Evolutionary conservation across 2,329 filamentous ascomycete genomes (phyloP).

Genomic region (Beauveria australis): DNA sequence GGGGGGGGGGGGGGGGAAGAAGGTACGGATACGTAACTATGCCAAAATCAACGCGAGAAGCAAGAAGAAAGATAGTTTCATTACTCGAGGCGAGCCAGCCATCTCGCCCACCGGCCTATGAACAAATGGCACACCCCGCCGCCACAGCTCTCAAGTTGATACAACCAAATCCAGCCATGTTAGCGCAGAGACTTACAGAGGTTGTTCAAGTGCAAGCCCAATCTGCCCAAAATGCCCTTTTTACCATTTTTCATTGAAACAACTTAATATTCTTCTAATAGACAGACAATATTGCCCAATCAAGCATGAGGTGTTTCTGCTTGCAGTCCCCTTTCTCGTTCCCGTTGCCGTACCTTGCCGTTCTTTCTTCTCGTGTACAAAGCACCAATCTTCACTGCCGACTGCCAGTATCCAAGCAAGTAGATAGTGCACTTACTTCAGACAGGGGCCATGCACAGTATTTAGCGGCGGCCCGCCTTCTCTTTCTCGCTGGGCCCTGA

Average conservation of each 20-base stretch:
- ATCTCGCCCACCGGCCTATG: no score
- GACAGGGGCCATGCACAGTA: neutral
- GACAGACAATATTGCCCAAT: neutral
- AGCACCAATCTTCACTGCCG: no score
- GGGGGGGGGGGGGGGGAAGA: no score
- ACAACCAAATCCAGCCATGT: neutral
- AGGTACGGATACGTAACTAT: no score
- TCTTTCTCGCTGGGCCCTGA: neutral
- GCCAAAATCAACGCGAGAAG: no score
- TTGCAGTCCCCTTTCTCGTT: neutral
- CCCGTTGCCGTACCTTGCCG: neutral
- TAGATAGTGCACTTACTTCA: neutral
- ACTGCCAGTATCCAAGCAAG: no score
- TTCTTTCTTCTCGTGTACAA: neutral
- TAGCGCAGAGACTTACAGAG: no score
- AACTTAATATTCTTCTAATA: neutral
- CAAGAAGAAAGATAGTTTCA: no score
- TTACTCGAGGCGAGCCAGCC: no score
- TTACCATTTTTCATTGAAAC: neutral
- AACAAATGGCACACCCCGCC: no score
- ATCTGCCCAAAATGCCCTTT: neutral
- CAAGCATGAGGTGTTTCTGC: neutral
- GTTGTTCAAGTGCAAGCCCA: no score
- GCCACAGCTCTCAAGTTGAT: no score
- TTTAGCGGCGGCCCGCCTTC: neutral